A percentile compares a stretch with the other conserved stretches of the same genome.
Evolutionary conservation across 1,139 yeast genomes (phyloP).

Genomic region (Petasospora rhodanensis): DNA sequence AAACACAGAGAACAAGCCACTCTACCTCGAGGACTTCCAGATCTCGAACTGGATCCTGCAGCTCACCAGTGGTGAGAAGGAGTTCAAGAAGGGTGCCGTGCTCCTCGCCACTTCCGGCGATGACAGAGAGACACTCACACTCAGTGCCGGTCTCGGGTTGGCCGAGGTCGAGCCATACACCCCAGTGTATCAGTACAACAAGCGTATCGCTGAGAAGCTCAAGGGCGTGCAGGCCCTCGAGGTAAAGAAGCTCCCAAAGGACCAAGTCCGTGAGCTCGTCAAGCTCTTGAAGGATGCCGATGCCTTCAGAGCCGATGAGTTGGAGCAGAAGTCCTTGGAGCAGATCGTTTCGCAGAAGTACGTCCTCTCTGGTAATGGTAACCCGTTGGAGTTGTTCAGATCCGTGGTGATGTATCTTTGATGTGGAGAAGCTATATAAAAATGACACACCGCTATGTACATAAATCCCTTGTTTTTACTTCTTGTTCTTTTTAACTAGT

Average conservation of each 20-base stretch:
- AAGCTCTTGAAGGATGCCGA: conserved; percentile 53
- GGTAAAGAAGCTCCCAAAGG: conserved; percentile 48
- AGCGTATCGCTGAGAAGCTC: conserved; percentile 45
- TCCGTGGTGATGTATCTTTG: conserved; percentile 32
- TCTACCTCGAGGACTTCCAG: conserved; percentile 64
- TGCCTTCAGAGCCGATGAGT: conserved; percentile 44
- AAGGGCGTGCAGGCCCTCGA: conserved; percentile 41
- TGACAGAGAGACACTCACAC: conserved; percentile 45
- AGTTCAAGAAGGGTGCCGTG: conserved; percentile 57
- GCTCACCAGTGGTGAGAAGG: conserved; percentile 48
- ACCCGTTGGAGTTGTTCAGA: conserved; percentile 63
- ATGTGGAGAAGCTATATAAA: too few relatives aligned
- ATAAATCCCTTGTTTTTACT: too few relatives aligned
- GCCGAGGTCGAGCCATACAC: conserved; percentile 56
- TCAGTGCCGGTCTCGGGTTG: conserved; percentile 57
- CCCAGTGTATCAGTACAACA: conserved; percentile 47
- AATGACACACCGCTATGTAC: too few relatives aligned
- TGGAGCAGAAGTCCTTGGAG: conserved; percentile 29
- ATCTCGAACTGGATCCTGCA: conserved; percentile 57
- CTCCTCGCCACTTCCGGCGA: conserved; percentile 57
- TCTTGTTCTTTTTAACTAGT: conserved; percentile 33
- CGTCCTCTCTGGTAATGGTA: conserved; percentile 72
- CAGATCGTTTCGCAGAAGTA: conserved; percentile 47
- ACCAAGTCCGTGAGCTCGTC: conserved; percentile 51
- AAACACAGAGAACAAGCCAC: conserved; percentile 49